These are phyloP conservation scores for Pleurotus cornucopiae DNA, from an alignment of 768 basidiomycete genomes.

Conservation along the genomic window DNA sequence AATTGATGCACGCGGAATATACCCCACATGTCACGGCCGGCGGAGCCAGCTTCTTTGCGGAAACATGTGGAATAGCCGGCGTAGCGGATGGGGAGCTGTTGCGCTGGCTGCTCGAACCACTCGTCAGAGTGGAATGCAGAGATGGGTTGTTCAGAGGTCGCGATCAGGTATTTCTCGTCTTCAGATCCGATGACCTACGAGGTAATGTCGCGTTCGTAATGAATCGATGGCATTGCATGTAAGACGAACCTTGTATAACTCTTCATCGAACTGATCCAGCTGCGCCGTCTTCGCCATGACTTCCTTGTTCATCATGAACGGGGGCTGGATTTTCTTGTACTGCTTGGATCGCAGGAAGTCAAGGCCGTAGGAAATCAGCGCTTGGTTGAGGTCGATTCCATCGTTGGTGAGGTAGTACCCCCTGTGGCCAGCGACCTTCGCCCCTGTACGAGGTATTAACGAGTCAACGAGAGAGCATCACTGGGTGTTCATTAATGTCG, in stretches of 20 bases:
- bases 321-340: constrained; percentile 94
- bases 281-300: constrained; percentile 98
- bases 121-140: constrained; percentile 94
- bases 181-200: constrained; percentile 77
- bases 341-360: constrained; percentile 81
- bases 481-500: background rate
- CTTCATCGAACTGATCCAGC: constrained; percentile 97
- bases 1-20: constrained; percentile 99
- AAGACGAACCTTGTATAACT: constrained; percentile 80
- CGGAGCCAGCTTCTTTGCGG: constrained; percentile 97
- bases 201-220: no score
- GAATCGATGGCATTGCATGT: no score
- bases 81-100: constrained; percentile 88
- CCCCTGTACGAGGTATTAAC: constrained; percentile 39
- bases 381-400: constrained; percentile 96
- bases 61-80: constrained; percentile 94
- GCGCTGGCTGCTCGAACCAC: constrained; percentile 93
- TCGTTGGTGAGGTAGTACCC: constrained; percentile 96
- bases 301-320: constrained; percentile 98
- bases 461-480: background rate
- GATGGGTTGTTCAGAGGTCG: constrained; percentile 98
- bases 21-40: constrained; percentile 98
- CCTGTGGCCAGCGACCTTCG: constrained; percentile 92
- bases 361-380: constrained; percentile 89
- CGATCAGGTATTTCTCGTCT: constrained; percentile 98